phyloP scores from a whole-genome alignment of 2,329 filamentous ascomycete species.

The Aspergillus clavatus region DNA sequence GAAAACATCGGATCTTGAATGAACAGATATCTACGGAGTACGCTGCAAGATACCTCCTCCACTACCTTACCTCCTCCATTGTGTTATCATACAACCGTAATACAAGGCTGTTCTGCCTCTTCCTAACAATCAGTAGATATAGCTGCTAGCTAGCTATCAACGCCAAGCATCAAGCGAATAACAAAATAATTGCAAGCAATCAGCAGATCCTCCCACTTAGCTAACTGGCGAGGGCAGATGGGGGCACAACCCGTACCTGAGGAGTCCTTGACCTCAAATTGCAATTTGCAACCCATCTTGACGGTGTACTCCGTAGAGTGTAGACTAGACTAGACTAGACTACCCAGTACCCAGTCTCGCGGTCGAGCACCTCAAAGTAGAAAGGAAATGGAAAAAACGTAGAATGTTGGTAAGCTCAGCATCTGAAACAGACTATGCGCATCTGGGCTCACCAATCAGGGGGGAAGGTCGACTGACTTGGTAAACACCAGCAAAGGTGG shows the following conservation, averaged over 20 bases:
- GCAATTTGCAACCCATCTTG: no score
- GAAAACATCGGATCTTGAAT: no score
- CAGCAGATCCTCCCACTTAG: neutral
- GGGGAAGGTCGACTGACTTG: neutral
- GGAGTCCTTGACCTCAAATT: no score
- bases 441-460: slow-evolving; percentile 12
- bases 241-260: neutral
- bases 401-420: slow-evolving; percentile 5
- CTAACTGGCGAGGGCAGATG: neutral
- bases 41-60: no score
- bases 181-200: neutral
- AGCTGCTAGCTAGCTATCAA: no score
- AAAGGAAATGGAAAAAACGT: neutral
- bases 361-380: neutral
- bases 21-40: no score
- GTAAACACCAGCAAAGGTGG: neutral
- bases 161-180: neutral
- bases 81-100: no score
- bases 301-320: no score
- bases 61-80: no score
- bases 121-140: no score
- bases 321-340: no score
- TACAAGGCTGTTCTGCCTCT: no score
- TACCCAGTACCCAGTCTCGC: neutral
- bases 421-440: slow-evolving; percentile 20